Conservation (phyloP, 306 rosid genomes). For the Phaseolus lunatus region DNA sequence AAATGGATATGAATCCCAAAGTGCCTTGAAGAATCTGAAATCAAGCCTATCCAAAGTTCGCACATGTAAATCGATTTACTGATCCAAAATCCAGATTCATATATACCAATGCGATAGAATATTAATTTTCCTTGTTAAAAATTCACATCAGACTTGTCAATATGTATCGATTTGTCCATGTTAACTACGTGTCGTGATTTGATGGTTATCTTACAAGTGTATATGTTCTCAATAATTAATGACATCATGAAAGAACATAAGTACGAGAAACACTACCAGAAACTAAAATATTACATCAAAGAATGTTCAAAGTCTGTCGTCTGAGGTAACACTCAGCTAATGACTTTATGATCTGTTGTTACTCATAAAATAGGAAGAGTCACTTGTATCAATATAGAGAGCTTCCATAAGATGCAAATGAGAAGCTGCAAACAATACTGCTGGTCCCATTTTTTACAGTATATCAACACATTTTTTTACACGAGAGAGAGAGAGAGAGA, state of each 20-base stretch:
- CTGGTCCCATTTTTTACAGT: conserved; percentile 43
- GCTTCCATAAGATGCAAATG: conserved; percentile 42
- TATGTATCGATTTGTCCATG: not conserved
- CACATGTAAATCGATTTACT: not conserved
- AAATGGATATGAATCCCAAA: not conserved
- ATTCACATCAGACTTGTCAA: not conserved
- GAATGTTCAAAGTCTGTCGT: conserved; percentile 54
- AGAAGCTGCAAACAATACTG: conserved; percentile 45
- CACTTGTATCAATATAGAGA: conserved; percentile 47
- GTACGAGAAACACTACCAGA: conserved; percentile 31
- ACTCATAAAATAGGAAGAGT: conserved; percentile 35
- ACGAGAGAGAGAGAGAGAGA: conserved; percentile 6
- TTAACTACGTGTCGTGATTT: not conserved
- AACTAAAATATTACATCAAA: conserved; percentile 51
- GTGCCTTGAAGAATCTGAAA: too few species aligned
- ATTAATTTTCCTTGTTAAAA: not conserved
- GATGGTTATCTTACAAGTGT: not conserved
- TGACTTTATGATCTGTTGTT: conserved; percentile 40
- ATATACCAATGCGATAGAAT: not conserved
- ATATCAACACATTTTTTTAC: conserved; percentile 55
- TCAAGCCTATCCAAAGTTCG: not conserved
- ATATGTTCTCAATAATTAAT: not conserved
- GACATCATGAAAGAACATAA: conserved; percentile 8
- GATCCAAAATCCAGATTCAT: not conserved
- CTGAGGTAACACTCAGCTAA: conserved; percentile 48